These are phyloP conservation scores for Podospora bellae-mahoneyi DNA, from an alignment of 495 filamentous ascomycete genomes.

Conservation along the genomic window DNA sequence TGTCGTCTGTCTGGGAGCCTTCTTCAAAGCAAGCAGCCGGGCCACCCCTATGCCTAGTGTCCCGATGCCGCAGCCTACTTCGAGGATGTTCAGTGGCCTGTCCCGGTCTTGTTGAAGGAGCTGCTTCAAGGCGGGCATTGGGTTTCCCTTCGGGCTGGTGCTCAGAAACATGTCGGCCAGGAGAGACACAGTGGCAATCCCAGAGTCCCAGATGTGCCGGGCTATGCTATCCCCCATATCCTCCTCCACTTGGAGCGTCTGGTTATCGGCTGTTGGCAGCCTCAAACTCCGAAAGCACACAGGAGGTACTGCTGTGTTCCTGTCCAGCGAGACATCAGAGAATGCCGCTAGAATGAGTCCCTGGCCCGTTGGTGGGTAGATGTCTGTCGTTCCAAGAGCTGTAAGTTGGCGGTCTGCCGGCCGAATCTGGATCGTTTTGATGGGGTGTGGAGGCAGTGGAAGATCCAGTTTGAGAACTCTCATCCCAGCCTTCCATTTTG, in stretches of 20 bases:
- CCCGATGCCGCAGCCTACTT: constrained; percentile 83
- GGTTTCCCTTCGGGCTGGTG: not conserved
- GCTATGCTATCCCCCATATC: constrained; percentile 95
- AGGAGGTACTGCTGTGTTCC: constrained; percentile 7
- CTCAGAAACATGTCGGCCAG: constrained; percentile 35
- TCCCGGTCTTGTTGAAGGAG: constrained; percentile 16
- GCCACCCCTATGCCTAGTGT: constrained; percentile 76
- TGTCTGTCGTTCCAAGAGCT: constrained; percentile 31
- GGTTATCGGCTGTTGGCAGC: constrained; percentile 23
- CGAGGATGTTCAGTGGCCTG: constrained; percentile 54
- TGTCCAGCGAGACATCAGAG: constrained; percentile 29
- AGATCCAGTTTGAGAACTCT: constrained; percentile 42
- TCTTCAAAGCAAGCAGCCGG: constrained; percentile 42
- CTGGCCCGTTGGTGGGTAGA: constrained; percentile 19
- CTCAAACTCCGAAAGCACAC: constrained; percentile 40
- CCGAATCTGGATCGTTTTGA: constrained; percentile 38
- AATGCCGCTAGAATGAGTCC: constrained; percentile 41
- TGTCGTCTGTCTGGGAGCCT: not conserved
- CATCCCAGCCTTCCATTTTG: constrained; percentile 40
- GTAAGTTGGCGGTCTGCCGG: constrained; percentile 31
- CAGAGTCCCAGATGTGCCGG: constrained; percentile 82
- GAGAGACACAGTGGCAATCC: constrained; percentile 38
- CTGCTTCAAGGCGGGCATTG: constrained; percentile 18
- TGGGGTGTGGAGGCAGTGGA: constrained; percentile 24
- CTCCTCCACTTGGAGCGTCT: constrained; percentile 60